phyloP scores from a whole-genome alignment of 768 basidiomycete genomes.

The Rhodotorula graminis region DNA sequence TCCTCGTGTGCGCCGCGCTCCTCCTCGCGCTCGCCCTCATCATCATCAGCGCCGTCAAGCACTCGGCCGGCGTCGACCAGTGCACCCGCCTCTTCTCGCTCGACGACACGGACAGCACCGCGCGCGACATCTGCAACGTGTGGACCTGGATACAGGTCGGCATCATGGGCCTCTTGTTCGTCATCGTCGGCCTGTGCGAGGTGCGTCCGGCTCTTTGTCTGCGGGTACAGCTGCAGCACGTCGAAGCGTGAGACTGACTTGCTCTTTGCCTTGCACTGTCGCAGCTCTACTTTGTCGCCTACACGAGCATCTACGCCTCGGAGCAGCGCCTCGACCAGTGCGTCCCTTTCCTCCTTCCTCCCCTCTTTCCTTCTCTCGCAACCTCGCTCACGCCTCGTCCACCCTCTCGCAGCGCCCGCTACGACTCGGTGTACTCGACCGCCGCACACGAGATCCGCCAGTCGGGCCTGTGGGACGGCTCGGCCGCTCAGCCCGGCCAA shows the following conservation, averaged over 20 bases:
- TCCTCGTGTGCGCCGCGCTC: slow-evolving; percentile 57
- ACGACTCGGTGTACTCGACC: slow-evolving; percentile 35
- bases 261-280: too few species aligned
- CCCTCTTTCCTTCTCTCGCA: neutral
- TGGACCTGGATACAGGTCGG: slow-evolving; percentile 91
- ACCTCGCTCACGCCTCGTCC: neutral
- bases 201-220: neutral
- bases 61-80: slow-evolving; percentile 62
- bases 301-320: slow-evolving; percentile 35
- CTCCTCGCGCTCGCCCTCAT: slow-evolving; percentile 75
- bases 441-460: slow-evolving; percentile 36
- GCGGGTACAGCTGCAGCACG: too few species aligned
- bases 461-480: slow-evolving; percentile 34
- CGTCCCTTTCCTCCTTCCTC: neutral
- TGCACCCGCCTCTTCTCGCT: slow-evolving; percentile 52
- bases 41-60: slow-evolving; percentile 70
- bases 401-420: slow-evolving; percentile 18
- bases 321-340: slow-evolving; percentile 40
- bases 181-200: slow-evolving; percentile 49
- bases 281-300: slow-evolving; percentile 36
- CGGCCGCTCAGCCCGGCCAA: neutral
- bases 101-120: slow-evolving; percentile 35
- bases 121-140: slow-evolving; percentile 65
- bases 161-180: slow-evolving; percentile 83
- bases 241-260: too few species aligned